These are phyloP conservation scores for Pseudomassariella vexata DNA, from an alignment of 2,329 filamentous ascomycete species.

Conservation along the genomic window DNA sequence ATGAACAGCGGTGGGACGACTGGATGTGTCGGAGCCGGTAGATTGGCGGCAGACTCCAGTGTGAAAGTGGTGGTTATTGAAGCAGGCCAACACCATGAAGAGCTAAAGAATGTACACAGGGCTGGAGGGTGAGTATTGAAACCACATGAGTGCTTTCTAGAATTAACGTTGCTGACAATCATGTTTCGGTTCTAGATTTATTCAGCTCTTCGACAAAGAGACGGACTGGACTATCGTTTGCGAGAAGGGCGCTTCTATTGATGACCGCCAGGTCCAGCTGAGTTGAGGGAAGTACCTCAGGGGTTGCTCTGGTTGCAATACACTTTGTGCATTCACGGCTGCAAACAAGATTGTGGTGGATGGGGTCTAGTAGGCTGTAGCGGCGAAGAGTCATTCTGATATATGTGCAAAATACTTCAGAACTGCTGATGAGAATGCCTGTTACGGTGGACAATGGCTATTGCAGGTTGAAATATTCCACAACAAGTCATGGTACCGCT, in stretches of 20 bases:
- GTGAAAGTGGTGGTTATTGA: slow-evolving; percentile 28
- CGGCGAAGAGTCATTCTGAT: slow-evolving; percentile 49
- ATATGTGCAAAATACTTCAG: slow-evolving; percentile 45
- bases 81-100: slow-evolving; percentile 31
- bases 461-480: slow-evolving; percentile 50
- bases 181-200: slow-evolving; percentile 1
- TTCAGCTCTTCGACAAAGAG: slow-evolving; percentile 2
- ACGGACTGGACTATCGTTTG: slow-evolving; percentile 6
- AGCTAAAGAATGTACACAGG: slow-evolving; percentile 46
- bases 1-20: slow-evolving; percentile 27
- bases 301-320: slow-evolving; percentile 4
- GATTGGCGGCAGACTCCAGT: slow-evolving; percentile 28
- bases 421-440: neutral
- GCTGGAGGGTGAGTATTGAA: slow-evolving; percentile 40
- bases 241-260: slow-evolving; percentile 1
- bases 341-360: slow-evolving; percentile 3
- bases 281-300: slow-evolving; percentile 6
- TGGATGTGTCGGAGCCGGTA: slow-evolving; percentile 29
- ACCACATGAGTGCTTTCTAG: neutral
- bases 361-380: slow-evolving; percentile 22
- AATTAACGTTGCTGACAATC: neutral
- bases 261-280: slow-evolving; percentile 2
- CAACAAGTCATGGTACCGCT: slow-evolving; percentile 50
- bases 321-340: slow-evolving; percentile 4
- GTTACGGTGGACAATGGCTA: neutral